These are phyloP conservation scores for Hyaloscypha bicolor DNA, from an alignment of 495 filamentous ascomycete species.

Conservation along the genomic window DNA sequence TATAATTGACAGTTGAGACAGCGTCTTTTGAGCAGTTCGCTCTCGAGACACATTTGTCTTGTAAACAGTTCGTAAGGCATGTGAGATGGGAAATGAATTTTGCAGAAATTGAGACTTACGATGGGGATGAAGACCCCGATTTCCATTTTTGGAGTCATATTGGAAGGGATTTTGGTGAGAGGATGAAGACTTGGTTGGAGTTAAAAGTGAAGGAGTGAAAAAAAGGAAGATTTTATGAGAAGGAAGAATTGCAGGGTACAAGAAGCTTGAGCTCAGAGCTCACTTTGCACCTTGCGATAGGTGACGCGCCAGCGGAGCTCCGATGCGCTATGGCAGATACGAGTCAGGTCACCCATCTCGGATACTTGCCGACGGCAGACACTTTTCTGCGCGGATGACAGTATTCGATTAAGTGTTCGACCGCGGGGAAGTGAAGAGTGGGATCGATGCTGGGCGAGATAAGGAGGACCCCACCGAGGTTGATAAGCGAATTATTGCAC, in stretches of 20 bases:
- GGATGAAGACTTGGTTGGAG: not conserved
- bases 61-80: no score
- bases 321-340: not conserved
- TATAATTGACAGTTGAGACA: no score
- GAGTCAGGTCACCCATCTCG: not conserved
- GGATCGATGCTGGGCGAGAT: not conserved
- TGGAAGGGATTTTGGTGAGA: not conserved
- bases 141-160: not conserved
- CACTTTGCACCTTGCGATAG: not conserved
- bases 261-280: not conserved
- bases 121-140: constrained; percentile 1
- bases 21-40: no score
- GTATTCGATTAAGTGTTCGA: not conserved
- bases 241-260: not conserved
- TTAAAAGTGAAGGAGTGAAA: not conserved
- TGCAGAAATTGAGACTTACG: not conserved
- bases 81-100: no score
- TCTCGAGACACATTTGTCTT: no score
- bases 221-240: not conserved
- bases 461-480: not conserved
- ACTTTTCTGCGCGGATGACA: not conserved
- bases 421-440: not conserved
- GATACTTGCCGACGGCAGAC: not conserved
- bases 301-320: constrained; percentile 1
- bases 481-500: not conserved